Evolutionary conservation across 768 basidiomycete genomes (phyloP).

Genomic region (Mycena venus): DNA sequence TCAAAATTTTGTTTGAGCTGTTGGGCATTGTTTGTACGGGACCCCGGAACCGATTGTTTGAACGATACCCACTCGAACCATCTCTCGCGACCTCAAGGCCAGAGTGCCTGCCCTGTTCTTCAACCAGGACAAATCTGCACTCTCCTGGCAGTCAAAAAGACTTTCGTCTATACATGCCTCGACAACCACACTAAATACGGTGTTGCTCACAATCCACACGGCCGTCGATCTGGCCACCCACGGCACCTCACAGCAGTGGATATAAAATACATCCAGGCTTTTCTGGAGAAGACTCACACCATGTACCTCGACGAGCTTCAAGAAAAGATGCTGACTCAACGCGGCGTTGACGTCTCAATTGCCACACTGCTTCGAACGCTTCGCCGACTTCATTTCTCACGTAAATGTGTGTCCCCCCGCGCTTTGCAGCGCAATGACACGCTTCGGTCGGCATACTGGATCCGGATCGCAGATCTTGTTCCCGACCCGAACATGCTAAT

Average conservation of each 20-base stretch:
- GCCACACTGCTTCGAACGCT: slow-evolving; percentile 36
- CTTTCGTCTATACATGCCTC: not conserved
- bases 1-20: not conserved
- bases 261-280: not conserved
- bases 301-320: slow-evolving; percentile 28
- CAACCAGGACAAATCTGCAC: not conserved
- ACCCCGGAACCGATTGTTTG: not conserved
- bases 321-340: slow-evolving; percentile 21
- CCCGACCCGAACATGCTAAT: slow-evolving; percentile 26
- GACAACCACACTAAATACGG: not conserved
- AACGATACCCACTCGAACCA: not conserved
- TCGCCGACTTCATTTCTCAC: slow-evolving; percentile 29
- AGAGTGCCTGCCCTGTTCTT: not conserved
- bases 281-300: not conserved
- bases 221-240: not conserved
- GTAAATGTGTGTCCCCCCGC: slow-evolving; percentile 36
- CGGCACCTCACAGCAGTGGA: not conserved
- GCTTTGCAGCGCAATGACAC: slow-evolving; percentile 44
- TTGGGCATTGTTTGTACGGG: not conserved
- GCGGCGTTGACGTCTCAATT: slow-evolving; percentile 27
- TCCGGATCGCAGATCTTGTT: slow-evolving; percentile 33
- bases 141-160: not conserved
- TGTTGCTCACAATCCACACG: not conserved
- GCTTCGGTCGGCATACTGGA: slow-evolving; percentile 35
- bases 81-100: not conserved